A percentile compares a stretch with the other conserved stretches of the same genome.
phyloP scores from a whole-genome alignment of 2,329 filamentous ascomycete genomes.

The Penicillium psychrosexuale region DNA sequence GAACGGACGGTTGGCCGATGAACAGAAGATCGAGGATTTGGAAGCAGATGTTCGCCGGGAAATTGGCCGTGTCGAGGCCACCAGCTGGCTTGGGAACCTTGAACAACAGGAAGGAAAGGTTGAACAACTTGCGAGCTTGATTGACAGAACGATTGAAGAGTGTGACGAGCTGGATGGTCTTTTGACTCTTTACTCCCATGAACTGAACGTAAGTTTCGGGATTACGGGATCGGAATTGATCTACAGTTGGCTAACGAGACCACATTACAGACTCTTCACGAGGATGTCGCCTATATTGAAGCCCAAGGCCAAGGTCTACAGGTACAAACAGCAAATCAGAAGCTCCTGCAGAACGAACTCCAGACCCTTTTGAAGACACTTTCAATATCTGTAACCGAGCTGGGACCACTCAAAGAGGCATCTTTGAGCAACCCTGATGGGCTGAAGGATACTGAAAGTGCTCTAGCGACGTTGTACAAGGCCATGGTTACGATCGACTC shows the following conservation, averaged over 20 bases:
- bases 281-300: constrained; percentile 96
- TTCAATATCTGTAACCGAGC: constrained; percentile 73
- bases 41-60: constrained; percentile 82
- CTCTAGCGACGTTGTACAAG: constrained; percentile 79
- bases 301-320: constrained; percentile 95
- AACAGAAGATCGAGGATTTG: constrained; percentile 73
- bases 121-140: constrained; percentile 76
- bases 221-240: no score
- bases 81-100: constrained; percentile 80
- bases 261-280: constrained; percentile 70
- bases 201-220: constrained; percentile 70
- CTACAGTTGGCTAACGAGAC: constrained; percentile 22
- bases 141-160: constrained; percentile 87
- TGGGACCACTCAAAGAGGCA: constrained; percentile 69
- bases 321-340: constrained; percentile 95
- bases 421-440: constrained; percentile 69
- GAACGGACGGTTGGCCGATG: constrained; percentile 72
- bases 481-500: constrained; percentile 94
- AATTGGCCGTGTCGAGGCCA: constrained; percentile 84
- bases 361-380: constrained; percentile 86
- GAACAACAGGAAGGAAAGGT: constrained; percentile 88
- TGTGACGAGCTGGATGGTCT: constrained; percentile 96
- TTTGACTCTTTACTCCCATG: constrained; percentile 89
- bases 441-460: constrained; percentile 71
- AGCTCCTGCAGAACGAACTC: constrained; percentile 84